Base-by-base conservation (phyloP, 805 yeast species). In the Pichia ethanolica region DNA sequence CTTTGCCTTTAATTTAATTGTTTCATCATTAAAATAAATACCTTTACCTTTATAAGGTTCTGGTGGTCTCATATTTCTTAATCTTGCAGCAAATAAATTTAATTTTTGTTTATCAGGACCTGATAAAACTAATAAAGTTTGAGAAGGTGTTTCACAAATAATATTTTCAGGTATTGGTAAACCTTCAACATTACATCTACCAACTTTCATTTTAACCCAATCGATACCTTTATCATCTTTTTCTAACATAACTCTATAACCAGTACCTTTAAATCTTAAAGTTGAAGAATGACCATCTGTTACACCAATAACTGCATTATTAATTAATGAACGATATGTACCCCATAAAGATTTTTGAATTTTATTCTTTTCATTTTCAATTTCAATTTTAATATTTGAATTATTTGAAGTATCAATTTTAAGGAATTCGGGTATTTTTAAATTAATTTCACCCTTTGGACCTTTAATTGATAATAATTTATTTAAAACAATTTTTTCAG, bases 11-110 rank as follows among this genome's bases (percentile, higher is more conserved):
- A 91, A 74, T 65, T 81, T 83, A 67, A 93, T 85, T 45, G 95
- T 89, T 72, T 93, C 98, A 62, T 82, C 86, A 67, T 90, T 86
- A 45, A 93, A 84, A 65, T 85, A 93, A 45, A 93, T 85, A 63
- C 99, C 99, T 60, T 95, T 95, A 65, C 99, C 99, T 72, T 93
- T 93, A 69, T 93, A 93, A 38, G 97, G 97, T 71, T 93, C 99
- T 42, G 99, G 99, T 53, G 95, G 95, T 65, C 87, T 88, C 74
- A 81, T 81, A 59, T 79, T 79, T 67, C 98, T 83, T 56, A 93
- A 74, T 50, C 81, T 79, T 13, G 96, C 96, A 20, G 98, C 99
- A 68, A 87, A 89, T 48, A 83, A 74, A 62, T 81, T 84, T 44
- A 93, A 90, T 63, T 83, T 83, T 67, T 90, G 96, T 68, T 88